phyloP scores from a whole-genome alignment of 2,329 filamentous ascomycete species.

The Colletotrichum siamense region DNA sequence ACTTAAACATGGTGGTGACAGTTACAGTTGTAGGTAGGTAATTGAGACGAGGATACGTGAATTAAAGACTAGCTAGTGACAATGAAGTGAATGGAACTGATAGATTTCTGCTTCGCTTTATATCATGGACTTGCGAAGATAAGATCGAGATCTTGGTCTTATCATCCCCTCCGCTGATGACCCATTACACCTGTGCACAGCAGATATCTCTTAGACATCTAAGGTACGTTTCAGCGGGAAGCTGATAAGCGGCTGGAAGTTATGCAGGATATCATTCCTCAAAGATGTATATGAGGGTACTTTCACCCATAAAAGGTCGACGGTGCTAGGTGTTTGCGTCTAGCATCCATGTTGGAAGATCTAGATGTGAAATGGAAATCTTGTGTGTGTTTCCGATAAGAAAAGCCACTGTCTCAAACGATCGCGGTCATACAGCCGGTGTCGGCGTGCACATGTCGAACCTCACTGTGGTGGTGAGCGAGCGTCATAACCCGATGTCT shows the following conservation, averaged over 20 bases:
- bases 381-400: neutral
- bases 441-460: neutral
- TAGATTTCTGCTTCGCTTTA: neutral
- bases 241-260: neutral
- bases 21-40: neutral
- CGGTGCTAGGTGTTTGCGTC: neutral
- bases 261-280: neutral
- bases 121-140: neutral
- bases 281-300: neutral
- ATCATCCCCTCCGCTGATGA: neutral
- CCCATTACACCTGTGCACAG: neutral
- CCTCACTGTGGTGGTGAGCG: neutral
- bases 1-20: neutral
- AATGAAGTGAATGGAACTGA: neutral
- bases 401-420: neutral
- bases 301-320: neutral
- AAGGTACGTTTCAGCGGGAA: neutral
- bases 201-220: neutral
- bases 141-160: neutral
- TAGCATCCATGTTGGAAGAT: neutral
- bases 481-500: neutral
- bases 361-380: neutral
- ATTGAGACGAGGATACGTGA: neutral
- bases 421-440: neutral
- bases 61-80: neutral